A percentile compares a stretch with the other conserved stretches of the same genome.
These are phyloP conservation scores for Pilobolus umbonatus DNA, from an alignment of 192 early-diverging fungal genomes.

Conservation along the genomic window DNA sequence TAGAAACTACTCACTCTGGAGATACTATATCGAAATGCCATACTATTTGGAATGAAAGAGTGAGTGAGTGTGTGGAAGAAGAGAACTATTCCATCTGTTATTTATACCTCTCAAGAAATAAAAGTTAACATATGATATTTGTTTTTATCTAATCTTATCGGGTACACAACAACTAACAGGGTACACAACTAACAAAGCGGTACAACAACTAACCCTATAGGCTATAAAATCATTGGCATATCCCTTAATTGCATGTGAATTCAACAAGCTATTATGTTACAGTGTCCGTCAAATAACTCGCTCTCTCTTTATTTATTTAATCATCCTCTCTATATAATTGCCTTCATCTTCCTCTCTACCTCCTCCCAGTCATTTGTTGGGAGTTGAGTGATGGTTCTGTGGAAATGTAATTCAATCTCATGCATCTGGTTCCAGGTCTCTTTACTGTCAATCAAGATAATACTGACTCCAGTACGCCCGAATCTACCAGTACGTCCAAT, in stretches of 20 bases:
- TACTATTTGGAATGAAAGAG: not conserved
- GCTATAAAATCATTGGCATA: too few species aligned
- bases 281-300: not conserved
- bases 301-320: not conserved
- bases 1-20: too few species aligned
- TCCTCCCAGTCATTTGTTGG: conserved; percentile 79
- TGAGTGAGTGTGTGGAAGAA: not conserved
- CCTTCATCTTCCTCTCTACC: conserved; percentile 84
- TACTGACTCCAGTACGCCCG: conserved; percentile 87
- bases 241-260: conserved; percentile 1
- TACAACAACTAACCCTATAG: not conserved
- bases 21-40: conserved; percentile 9
- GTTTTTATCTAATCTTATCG: not conserved
- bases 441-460: conserved; percentile 91
- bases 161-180: not conserved
- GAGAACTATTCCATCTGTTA: too few species aligned
- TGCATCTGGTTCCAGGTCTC: conserved; percentile 73
- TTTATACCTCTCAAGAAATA: not conserved
- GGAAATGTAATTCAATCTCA: conserved; percentile 78
- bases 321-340: conserved; percentile 44
- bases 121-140: not conserved
- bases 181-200: not conserved
- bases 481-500: conserved; percentile 98
- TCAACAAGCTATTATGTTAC: not conserved
- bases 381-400: conserved; percentile 71